Evolutionary conservation across 805 yeast species (phyloP).

Genomic region (Millerago galiae): DNA sequence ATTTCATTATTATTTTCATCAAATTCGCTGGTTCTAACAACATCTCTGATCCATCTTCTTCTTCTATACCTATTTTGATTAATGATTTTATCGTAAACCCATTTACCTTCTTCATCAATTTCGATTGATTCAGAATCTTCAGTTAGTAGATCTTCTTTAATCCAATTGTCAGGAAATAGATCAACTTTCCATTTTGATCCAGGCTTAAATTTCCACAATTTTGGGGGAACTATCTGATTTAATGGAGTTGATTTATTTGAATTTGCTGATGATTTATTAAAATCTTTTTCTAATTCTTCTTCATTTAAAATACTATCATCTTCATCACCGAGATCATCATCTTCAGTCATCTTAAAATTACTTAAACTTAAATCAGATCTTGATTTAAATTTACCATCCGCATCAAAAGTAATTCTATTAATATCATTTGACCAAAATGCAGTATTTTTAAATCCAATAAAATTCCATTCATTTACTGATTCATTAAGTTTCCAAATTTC

Average conservation of each 20-base stretch:
- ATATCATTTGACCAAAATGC: constrained; percentile 14
- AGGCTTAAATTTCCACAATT: constrained; percentile 46
- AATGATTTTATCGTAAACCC: constrained; percentile 64
- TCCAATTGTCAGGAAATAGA: constrained; percentile 61
- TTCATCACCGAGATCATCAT: constrained; percentile 26
- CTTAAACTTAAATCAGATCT: constrained; percentile 32
- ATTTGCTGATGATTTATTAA: neutral
- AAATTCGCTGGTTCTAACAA: constrained; percentile 22
- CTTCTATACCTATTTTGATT: constrained; percentile 40
- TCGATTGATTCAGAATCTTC: constrained; percentile 37
- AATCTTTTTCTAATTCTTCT: neutral
- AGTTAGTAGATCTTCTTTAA: constrained; percentile 37
- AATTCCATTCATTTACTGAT: constrained; percentile 52
- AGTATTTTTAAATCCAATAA: constrained; percentile 51
- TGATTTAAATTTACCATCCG: neutral
- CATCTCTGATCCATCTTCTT: constrained; percentile 57
- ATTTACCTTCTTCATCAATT: constrained; percentile 69
- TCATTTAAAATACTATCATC: constrained; percentile 1
- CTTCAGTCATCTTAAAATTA: constrained; percentile 23
- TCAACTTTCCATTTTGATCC: constrained; percentile 59
- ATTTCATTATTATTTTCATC: neutral
- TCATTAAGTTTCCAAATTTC: constrained; percentile 29
- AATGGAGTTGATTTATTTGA: constrained; percentile 6
- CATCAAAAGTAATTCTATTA: constrained; percentile 2
- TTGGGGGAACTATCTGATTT: constrained; percentile 47